Evolutionary conservation across 1,284 basidiomycete species (phyloP).

Genomic region (Malassezia sp.): DNA sequence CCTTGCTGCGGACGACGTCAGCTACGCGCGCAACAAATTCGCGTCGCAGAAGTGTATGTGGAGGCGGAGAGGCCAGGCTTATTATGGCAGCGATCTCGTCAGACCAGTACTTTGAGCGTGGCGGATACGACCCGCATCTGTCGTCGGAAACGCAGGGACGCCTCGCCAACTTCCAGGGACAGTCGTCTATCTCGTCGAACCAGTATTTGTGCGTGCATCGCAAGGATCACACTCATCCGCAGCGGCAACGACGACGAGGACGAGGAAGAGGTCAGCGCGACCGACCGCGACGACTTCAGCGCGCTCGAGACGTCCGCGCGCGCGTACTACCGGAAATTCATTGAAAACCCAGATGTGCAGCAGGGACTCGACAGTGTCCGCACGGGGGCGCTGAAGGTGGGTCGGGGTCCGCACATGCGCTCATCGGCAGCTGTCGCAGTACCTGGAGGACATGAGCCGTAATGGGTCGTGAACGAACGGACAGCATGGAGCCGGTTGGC

Average conservation of each 20-base stretch:
- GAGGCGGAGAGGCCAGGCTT: background rate
- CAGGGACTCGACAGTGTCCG: constrained; percentile 43
- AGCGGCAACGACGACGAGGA: constrained; percentile 80
- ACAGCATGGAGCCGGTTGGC: no score
- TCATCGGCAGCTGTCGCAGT: constrained; percentile 29
- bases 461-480: constrained; percentile 43
- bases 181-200: constrained; percentile 76
- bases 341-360: constrained; percentile 46
- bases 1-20: constrained; percentile 52
- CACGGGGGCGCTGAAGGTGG: constrained; percentile 36
- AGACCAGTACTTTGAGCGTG: constrained; percentile 92
- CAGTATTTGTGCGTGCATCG: constrained; percentile 50
- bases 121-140: constrained; percentile 67
- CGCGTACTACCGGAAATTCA: constrained; percentile 43
- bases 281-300: constrained; percentile 27
- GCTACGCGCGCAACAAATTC: constrained; percentile 78
- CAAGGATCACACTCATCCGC: background rate
- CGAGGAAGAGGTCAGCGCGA: constrained; percentile 36
- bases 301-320: constrained; percentile 39
- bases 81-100: constrained; percentile 57
- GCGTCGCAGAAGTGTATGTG: constrained; percentile 64
- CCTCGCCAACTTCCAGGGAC: constrained; percentile 75
- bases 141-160: constrained; percentile 68
- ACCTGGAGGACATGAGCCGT: constrained; percentile 43
- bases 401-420: background rate